phyloP scores from a whole-genome alignment of 2,329 filamentous ascomycete genomes.

The Bipolaris gigantea region DNA sequence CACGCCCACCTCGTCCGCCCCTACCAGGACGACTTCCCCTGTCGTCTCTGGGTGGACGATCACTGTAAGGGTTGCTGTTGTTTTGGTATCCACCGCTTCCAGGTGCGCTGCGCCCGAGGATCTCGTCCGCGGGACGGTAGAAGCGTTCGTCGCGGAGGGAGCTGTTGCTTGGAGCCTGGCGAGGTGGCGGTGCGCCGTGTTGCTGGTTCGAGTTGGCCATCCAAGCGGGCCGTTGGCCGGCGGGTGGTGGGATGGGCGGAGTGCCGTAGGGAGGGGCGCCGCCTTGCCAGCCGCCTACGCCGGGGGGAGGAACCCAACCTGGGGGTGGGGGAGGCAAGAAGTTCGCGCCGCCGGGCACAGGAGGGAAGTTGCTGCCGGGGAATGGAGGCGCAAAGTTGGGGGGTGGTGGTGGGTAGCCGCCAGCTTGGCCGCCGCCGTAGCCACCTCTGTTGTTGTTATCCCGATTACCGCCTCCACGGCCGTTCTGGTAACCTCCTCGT shows the following conservation, averaged over 20 bases:
- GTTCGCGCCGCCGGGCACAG: conserved; percentile 33
- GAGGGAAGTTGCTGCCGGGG: conserved; percentile 31
- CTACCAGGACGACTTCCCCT: conserved; percentile 19
- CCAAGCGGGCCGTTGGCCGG: conserved; percentile 24
- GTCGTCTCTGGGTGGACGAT: conserved; percentile 23
- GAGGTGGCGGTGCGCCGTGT: conserved; percentile 25
- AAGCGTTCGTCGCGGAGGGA: conserved; percentile 27
- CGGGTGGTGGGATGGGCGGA: conserved; percentile 16
- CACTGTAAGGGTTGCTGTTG: conserved; percentile 25
- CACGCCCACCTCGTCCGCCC: conserved; percentile 35
- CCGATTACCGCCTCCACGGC: conserved; percentile 18
- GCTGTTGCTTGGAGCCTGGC: conserved; percentile 25
- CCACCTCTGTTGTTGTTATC: conserved; percentile 16
- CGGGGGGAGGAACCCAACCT: conserved; percentile 34
- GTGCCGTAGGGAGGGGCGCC: conserved; percentile 19
- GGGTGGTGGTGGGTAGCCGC: conserved; percentile 25
- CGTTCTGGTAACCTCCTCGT: conserved; percentile 28
- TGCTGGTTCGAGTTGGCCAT: conserved; percentile 22
- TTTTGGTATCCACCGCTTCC: conserved; percentile 24
- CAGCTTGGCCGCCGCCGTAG: conserved; percentile 19
- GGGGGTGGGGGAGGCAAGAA: conserved; percentile 33
- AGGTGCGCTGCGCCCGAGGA: conserved; percentile 28
- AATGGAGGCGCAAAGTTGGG: conserved; percentile 29
- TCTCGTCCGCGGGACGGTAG: conserved; percentile 31
- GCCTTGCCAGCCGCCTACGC: conserved; percentile 16